Evolutionary conservation across 805 yeast species (phyloP).

Genomic region (Ogataea ganodermae): DNA sequence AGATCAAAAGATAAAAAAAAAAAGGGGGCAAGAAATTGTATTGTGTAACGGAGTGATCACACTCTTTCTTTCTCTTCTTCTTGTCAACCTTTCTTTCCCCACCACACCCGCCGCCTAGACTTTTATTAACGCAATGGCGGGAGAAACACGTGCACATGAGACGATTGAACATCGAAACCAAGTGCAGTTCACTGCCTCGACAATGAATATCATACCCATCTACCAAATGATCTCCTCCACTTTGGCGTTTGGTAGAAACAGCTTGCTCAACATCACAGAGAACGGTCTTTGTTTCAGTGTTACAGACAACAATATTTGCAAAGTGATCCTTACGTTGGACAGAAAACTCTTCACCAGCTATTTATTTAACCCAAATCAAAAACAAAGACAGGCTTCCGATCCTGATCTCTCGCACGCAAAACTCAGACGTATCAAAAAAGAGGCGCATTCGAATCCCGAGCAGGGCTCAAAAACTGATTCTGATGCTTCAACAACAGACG

Average conservation of each 20-base stretch:
- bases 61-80: neutral
- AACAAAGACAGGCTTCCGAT: neutral
- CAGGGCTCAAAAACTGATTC: constrained; percentile 1
- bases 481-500: constrained; percentile 3
- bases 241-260: constrained; percentile 33
- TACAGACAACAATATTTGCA: constrained; percentile 46
- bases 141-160: neutral
- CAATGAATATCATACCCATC: constrained; percentile 27
- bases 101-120: too few relatives aligned
- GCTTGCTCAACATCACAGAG: constrained; percentile 39
- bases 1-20: neutral
- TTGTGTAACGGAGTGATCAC: too few relatives aligned
- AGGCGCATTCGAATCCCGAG: constrained; percentile 2
- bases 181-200: constrained; percentile 31
- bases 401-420: neutral
- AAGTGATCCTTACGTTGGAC: constrained; percentile 40
- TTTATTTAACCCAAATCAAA: constrained; percentile 24
- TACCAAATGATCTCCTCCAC: constrained; percentile 32
- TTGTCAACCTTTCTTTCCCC: too few relatives aligned
- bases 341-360: constrained; percentile 38
- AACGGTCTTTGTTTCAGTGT: constrained; percentile 56
- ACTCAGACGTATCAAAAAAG: constrained; percentile 10
- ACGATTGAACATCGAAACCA: constrained; percentile 10
- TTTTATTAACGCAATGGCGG: neutral
- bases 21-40: constrained; percentile 1